Percentiles rank a stretch among this genome's conserved stretches.
These are phyloP conservation scores for Alloteropsis semialata DNA, from an alignment of 176 grass and related monocot species.

Conservation along the genomic window DNA sequence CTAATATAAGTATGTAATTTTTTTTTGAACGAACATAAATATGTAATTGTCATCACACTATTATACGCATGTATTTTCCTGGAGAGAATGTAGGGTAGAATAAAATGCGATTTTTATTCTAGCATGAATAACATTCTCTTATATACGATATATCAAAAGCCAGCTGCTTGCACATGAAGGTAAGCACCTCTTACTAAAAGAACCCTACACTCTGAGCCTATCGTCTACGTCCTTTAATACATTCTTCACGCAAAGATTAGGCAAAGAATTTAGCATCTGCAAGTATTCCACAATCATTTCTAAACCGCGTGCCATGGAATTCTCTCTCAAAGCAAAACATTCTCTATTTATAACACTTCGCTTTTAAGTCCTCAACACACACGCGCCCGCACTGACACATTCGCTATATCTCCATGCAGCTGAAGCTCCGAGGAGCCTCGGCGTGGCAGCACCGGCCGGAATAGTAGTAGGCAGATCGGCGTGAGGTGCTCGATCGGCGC, in stretches of 20 bases:
- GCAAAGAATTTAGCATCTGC: background rate
- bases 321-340: background rate
- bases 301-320: background rate
- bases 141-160: background rate
- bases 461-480: background rate
- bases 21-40: too few relatives aligned
- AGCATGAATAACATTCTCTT: background rate
- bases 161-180: slow-evolving; percentile 47
- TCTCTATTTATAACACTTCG: background rate
- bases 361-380: background rate
- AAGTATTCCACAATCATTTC: slow-evolving; percentile 13
- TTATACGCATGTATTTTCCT: too few relatives aligned
- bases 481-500: background rate
- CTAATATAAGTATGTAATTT: too few relatives aligned
- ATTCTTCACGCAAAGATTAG: slow-evolving; percentile 12
- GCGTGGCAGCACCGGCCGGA: background rate
- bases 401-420: slow-evolving; percentile 24
- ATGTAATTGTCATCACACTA: too few relatives aligned
- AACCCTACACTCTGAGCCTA: slow-evolving; percentile 15
- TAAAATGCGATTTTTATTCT: too few relatives aligned
- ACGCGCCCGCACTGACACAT: background rate
- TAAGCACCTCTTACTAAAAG: slow-evolving; percentile 38
- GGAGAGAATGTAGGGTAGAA: too few relatives aligned
- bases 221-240: background rate
- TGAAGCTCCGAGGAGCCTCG: background rate